Base-by-base conservation (phyloP, 768 basidiomycete genomes). In the Stropharia rugosoannulata region DNA sequence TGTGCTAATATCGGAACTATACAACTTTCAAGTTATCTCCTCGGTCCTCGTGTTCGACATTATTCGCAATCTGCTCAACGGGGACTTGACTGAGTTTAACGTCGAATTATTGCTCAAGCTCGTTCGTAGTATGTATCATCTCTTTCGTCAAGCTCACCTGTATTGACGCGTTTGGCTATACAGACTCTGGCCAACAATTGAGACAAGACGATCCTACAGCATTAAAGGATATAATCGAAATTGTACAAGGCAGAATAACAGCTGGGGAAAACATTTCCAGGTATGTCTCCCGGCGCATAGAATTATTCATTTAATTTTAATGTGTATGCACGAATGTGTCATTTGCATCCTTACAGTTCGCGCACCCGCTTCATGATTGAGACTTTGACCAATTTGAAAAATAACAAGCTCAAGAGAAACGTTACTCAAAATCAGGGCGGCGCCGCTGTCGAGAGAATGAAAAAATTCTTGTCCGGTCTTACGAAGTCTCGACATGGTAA, bases 341-440 rank as follows among this genome's bases (percentile, higher is more conserved):
- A 36, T 5, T 48, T 19, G 51, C 47, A 16, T 54, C 32, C 10
- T 35, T 35, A 5, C 18, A 97, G 93, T 68, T 94, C 95, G 4
- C 89, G 97, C 41, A 89, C 93, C 10, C 84, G 85, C 15, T 98
- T 98, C 73, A 97, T 98, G 95, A 75, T 97, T 55, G 97, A 98
- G 72, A 95, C 93, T 0, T 77, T 99, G 29, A 83, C 81, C 5
- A 93, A 95, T 68, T 80, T 98, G 53, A 96, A 96, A 69, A 96
- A 94, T 67, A 96, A 95, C 73, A 95, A 90, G 68, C 63, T 82
- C 50, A 91, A 88, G 67, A 78, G 80, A 5, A 82, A 80, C 42
- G 71, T 74, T 1, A 80, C 82, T 0, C 85, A 87, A 56, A 85
- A 86, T 56, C 86, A 88, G 57, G 88, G 86, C 5, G 79, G 80